A percentile compares a stretch with the other conserved stretches of the same genome.
Evolutionary conservation across 306 rosid genomes (phyloP).

Genomic region (Rosa rugosa): DNA sequence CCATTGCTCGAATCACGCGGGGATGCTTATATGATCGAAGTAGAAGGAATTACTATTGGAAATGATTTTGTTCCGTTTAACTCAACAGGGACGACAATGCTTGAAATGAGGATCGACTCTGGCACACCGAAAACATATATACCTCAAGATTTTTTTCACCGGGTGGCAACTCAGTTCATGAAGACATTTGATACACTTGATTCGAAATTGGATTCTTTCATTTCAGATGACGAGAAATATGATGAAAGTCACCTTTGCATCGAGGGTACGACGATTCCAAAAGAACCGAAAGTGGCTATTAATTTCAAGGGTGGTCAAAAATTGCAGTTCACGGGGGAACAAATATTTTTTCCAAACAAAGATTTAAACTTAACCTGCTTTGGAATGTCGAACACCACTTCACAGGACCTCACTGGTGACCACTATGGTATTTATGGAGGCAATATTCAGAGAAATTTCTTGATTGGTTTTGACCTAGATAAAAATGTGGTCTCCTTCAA

Average conservation of each 20-base stretch:
- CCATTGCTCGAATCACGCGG: conserved; percentile 24
- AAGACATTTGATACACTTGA: conserved; percentile 13
- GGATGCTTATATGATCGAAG: too few relatives aligned
- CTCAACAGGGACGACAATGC: conserved; percentile 16
- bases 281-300: conserved; percentile 27
- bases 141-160: conserved; percentile 45
- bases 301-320: conserved; percentile 57
- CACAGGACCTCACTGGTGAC: neutral
- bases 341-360: neutral
- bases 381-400: neutral
- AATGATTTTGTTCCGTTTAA: conserved; percentile 39
- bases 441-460: conserved; percentile 19
- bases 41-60: conserved; percentile 40
- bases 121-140: conserved; percentile 55
- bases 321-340: conserved; percentile 36
- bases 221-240: neutral
- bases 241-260: neutral
- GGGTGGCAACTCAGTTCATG: conserved; percentile 38
- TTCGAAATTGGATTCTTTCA: neutral
- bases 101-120: conserved; percentile 44
- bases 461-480: conserved; percentile 57
- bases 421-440: neutral
- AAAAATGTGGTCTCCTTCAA: conserved; percentile 46
- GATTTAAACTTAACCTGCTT: neutral
- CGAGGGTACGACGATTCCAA: neutral